Conservation (phyloP, 306 rosid genomes). For the Trifolium pratense region DNA sequence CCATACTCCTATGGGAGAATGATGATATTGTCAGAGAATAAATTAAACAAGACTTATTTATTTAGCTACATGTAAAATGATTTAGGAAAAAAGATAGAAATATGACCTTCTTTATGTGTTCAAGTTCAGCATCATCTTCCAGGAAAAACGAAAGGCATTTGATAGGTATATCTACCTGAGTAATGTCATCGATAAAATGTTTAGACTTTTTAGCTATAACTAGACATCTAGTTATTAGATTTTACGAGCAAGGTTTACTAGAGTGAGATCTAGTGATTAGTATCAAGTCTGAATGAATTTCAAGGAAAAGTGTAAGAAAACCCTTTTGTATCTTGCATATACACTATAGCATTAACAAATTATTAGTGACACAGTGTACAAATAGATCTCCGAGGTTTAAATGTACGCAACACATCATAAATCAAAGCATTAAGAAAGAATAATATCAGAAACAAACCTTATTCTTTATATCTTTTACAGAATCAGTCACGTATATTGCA, state of each 20-base stretch:
- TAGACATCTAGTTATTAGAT: conserved; percentile 1
- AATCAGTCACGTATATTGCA: conserved; percentile 96
- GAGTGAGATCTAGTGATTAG: conserved; percentile 3
- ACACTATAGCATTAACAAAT: not conserved
- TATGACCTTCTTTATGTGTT: conserved; percentile 65
- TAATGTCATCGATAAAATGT: conserved; percentile 13
- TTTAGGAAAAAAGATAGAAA: conserved; percentile 24
- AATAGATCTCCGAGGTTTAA: conserved; percentile 16
- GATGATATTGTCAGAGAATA: conserved; percentile 30
- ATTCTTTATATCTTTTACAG: conserved; percentile 77
- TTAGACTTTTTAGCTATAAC: conserved; percentile 25
- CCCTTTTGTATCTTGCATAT: conserved; percentile 7
- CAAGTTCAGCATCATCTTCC: conserved; percentile 83
- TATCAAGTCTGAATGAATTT: conserved; percentile 16
- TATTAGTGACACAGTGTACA: conserved; percentile 6
- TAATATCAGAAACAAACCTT: conserved; percentile 61
- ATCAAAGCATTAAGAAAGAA: not conserved
- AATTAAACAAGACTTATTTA: conserved; percentile 1
- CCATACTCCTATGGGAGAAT: conserved; percentile 69
- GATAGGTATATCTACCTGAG: conserved; percentile 92
- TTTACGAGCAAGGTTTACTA: not conserved
- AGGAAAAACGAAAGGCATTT: conserved; percentile 85
- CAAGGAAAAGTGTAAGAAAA: conserved; percentile 22
- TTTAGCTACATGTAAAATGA: conserved; percentile 18
- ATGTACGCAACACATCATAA: conserved; percentile 4